Percentiles rank a stretch among this genome's conserved stretches.
Conservation (phyloP, 352 stramenopile species). For the Thalassiosira oceanica region DNA sequence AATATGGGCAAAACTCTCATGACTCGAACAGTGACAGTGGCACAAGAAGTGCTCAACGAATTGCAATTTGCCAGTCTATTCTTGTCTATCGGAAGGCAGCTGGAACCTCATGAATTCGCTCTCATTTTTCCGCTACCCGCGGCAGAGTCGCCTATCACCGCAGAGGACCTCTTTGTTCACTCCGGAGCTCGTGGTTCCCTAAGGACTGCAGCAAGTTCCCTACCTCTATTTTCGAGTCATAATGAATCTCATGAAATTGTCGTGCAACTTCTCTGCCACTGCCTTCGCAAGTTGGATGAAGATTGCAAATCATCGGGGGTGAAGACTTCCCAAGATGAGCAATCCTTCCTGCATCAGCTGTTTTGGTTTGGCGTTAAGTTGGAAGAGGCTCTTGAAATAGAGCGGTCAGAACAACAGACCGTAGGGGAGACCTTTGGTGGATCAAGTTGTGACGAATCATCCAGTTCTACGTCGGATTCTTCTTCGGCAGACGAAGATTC, state of each 20-base stretch:
- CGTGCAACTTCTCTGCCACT: conserved; percentile 47
- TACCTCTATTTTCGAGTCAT: conserved; percentile 47
- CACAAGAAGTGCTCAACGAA: conserved; percentile 21
- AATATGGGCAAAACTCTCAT: conserved; percentile 39
- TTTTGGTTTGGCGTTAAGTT: conserved; percentile 60
- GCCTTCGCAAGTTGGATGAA: conserved; percentile 34
- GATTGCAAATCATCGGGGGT: conserved; percentile 6
- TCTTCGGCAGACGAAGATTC: conserved; percentile 7
- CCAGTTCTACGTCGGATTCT: conserved; percentile 3
- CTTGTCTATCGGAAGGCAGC: conserved; percentile 43
- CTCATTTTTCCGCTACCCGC: conserved; percentile 49
- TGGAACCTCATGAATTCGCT: conserved; percentile 52
- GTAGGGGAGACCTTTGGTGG: conserved; percentile 6
- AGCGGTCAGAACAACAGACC: conserved; percentile 5
- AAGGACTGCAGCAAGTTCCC: conserved; percentile 28
- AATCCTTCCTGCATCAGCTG: conserved; percentile 46
- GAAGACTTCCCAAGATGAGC: conserved; percentile 29
- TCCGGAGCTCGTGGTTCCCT: conserved; percentile 32
- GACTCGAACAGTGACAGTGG: conserved; percentile 17
- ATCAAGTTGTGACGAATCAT: conserved; percentile 18
- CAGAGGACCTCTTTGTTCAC: conserved; percentile 37
- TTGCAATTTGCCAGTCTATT: conserved; percentile 41
- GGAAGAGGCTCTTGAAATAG: conserved; percentile 46
- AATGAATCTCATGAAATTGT: conserved; percentile 34
- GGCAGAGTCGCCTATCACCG: conserved; percentile 2